Evolutionary conservation across 495 filamentous ascomycete genomes (phyloP).

Genomic region (Trichoderma asperelloides): DNA sequence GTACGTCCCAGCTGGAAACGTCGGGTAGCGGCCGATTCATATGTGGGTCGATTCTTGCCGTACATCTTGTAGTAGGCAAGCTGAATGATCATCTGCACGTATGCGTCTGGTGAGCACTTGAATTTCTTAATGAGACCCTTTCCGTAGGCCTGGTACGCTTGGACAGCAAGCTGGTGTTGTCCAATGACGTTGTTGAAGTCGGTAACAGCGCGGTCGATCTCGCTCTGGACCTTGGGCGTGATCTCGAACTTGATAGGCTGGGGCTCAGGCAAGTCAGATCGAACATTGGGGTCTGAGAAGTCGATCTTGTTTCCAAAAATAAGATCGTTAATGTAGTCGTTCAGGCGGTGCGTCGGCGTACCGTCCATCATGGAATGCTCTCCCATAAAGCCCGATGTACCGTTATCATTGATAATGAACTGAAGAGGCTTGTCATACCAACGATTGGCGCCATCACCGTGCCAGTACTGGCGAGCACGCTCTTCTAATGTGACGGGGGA

Average conservation of each 20-base stretch:
- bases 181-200: slow-evolving; percentile 75
- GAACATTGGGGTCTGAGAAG: slow-evolving; percentile 62
- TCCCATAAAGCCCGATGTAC: slow-evolving; percentile 93
- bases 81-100: slow-evolving; percentile 98
- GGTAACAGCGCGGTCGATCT: slow-evolving; percentile 65
- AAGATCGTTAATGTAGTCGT: slow-evolving; percentile 81
- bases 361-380: slow-evolving; percentile 99
- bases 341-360: slow-evolving; percentile 91
- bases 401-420: slow-evolving; percentile 98
- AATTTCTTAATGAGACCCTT: slow-evolving; percentile 99
- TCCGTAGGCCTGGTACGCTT: slow-evolving; percentile 94
- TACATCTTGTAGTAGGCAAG: slow-evolving; percentile 99
- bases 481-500: slow-evolving; percentile 90
- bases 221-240: slow-evolving; percentile 56
- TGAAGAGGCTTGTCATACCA: slow-evolving; percentile 99
- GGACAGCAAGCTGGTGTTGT: slow-evolving; percentile 84
- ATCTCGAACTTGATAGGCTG: slow-evolving; percentile 66
- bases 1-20: slow-evolving; percentile 95
- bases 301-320: slow-evolving; percentile 91
- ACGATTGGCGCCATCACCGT: slow-evolving; percentile 89
- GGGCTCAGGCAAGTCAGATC: slow-evolving; percentile 80
- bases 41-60: slow-evolving; percentile 93
- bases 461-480: slow-evolving; percentile 94
- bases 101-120: slow-evolving; percentile 95
- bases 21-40: slow-evolving; percentile 91